Evolutionary conservation across 2,329 filamentous ascomycete genomes (phyloP), one percentile per base, ranked within the genome.

Genomic region (Ophiostoma angusticollis): DNA sequence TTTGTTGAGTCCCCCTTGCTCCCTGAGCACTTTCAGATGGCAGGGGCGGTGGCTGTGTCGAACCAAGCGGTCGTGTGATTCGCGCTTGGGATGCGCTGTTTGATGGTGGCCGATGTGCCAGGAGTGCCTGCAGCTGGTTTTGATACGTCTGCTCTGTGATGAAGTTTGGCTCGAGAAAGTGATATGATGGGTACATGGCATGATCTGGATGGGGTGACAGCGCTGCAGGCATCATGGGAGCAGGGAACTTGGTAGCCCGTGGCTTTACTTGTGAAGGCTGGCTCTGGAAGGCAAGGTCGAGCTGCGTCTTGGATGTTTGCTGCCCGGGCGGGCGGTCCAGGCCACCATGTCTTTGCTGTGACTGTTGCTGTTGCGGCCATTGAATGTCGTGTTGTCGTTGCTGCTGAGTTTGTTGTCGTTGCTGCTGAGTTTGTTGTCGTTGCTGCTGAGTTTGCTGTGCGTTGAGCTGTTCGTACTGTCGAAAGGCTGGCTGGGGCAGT

Each of bases 121-220:
- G 13, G 11, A 24, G 28, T 8, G 14, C n/a, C 8, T 30, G 35
- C 11, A 28, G 21, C 16, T 28, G 27, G 2, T 33, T 16, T 23
- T 30, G 17, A 14, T 30, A 27, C 13, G 22, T 24, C 9, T 25
- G 29, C 25, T 31, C 25, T 7, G 39, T 32, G 3, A 33, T 34
- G 16, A 34, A 37, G 12, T 40, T 40, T 22, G 19, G 35, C 9
- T 34, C 21, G 3, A 40, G 30, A 21, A 35, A 44, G 5, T 22
- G 34, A 23, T 38, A 44, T 2, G 42, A 44, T 2, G 42, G 41
- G 17, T 31, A 44, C 31, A 38, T 31, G 4, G 35, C 28, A 23
- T 44, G 42, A 16, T 44, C 42, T 6, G 42, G 42, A 17, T 44
- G 42, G 8, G 18, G 23, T 17, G 42, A 44, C 14, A 40, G 34